Evolutionary conservation across 495 filamentous ascomycete species (phyloP).

Genomic region (Neurospora terricola): DNA sequence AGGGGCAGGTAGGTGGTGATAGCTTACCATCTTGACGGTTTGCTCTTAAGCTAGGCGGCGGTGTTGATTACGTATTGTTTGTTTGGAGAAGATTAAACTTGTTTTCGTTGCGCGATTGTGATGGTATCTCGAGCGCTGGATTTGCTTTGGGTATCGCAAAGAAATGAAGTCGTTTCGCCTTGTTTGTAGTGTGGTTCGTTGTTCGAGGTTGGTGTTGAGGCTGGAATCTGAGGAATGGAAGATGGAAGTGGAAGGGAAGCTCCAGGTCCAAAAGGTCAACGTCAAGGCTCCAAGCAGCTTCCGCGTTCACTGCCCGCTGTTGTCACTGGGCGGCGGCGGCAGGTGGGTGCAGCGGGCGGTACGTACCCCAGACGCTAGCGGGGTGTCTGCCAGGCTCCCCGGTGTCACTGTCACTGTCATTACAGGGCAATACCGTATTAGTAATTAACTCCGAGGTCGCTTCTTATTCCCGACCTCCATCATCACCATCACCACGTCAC

Average conservation of each 20-base stretch:
- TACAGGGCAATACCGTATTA: neutral
- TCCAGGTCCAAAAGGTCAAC: constrained; percentile 1
- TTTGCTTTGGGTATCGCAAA: neutral
- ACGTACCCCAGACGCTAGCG: neutral
- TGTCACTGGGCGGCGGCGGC: neutral
- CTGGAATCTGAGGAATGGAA: neutral
- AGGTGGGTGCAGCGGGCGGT: neutral
- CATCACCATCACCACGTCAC: neutral
- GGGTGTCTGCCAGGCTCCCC: neutral
- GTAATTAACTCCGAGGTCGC: constrained; percentile 1
- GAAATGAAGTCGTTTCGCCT: neutral
- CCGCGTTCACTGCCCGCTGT: constrained; percentile 18
- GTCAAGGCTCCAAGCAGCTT: constrained; percentile 38
- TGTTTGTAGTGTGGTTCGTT: neutral
- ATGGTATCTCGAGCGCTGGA: neutral
- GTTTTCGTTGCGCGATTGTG: neutral
- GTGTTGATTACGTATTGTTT: neutral
- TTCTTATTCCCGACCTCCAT: neutral
- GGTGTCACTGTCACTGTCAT: neutral
- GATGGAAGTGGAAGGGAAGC: constrained; percentile 8
- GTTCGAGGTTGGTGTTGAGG: constrained; percentile 3
- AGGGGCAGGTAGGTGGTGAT: no score
- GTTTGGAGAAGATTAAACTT: neutral
- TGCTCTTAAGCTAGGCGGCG: neutral
- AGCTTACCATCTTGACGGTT: constrained; percentile 39